Evolutionary conservation across 306 rosid genomes (phyloP).

Genomic region (Hippophae tibetana): DNA sequence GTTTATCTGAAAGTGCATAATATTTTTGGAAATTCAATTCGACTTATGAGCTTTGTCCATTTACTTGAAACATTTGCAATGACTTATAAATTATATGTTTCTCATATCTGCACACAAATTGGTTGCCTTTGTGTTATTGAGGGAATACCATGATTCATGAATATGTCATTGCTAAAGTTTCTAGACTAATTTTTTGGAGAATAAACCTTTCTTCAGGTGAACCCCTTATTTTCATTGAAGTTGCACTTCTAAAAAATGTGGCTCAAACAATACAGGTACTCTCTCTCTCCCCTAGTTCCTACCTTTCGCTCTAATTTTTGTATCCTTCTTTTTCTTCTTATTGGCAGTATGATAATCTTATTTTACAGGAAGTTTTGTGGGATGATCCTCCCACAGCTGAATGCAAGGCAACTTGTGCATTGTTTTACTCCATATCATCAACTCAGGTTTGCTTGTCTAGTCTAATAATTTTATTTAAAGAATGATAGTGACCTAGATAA

Average conservation of each 20-base stretch:
- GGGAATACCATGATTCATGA: neutral
- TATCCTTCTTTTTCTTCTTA: neutral
- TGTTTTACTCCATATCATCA: slow-evolving; percentile 93
- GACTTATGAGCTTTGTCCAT: neutral
- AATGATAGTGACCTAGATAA: slow-evolving; percentile 4
- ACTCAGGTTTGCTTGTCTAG: slow-evolving; percentile 62
- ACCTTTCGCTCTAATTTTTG: neutral
- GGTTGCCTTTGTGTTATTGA: neutral
- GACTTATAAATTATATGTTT: too few species aligned
- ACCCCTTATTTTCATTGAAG: slow-evolving; percentile 90
- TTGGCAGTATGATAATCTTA: slow-evolving; percentile 4
- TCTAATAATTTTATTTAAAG: neutral
- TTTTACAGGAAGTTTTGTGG: slow-evolving; percentile 81
- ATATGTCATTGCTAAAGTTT: too few species aligned
- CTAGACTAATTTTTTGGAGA: neutral
- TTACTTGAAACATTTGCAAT: neutral
- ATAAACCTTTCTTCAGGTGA: slow-evolving; percentile 39
- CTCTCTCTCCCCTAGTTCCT: neutral
- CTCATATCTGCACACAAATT: neutral
- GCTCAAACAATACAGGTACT: slow-evolving; percentile 70
- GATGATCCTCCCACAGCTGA: slow-evolving; percentile 83
- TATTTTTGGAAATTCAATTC: neutral
- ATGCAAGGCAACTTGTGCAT: slow-evolving; percentile 75
- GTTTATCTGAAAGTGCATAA: neutral
- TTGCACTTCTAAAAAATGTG: slow-evolving; percentile 73